Conservation (phyloP, 1,284 basidiomycete genomes). For the Ceratobasidium sp. region DNA sequence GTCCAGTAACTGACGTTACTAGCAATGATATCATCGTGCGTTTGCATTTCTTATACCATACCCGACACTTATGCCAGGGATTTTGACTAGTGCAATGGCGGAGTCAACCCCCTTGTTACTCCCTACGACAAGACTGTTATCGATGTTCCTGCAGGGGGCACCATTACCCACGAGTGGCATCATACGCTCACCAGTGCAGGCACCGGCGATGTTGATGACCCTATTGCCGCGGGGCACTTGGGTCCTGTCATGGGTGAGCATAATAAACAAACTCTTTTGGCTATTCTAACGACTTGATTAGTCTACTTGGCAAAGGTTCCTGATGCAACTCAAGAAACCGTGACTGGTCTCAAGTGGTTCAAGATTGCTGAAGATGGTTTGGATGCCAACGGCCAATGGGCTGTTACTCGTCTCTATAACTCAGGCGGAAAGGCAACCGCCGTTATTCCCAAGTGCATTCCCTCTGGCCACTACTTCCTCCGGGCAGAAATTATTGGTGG, state of each 20-base stretch:
- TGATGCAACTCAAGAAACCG: constrained; percentile 57
- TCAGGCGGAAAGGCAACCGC: constrained; percentile 29
- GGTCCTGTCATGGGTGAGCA: constrained; percentile 31
- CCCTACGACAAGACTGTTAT: constrained; percentile 38
- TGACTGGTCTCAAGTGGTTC: constrained; percentile 57
- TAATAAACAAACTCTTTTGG: background rate
- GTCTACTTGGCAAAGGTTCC: constrained; percentile 58
- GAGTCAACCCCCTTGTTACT: constrained; percentile 39
- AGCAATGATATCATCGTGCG: constrained; percentile 36
- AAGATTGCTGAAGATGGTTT: constrained; percentile 60
- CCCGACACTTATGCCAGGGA: background rate
- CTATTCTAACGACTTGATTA: background rate
- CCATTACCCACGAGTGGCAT: constrained; percentile 38
- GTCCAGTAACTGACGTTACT: constrained; percentile 40
- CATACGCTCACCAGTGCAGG: constrained; percentile 33
- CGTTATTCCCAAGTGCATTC: constrained; percentile 35
- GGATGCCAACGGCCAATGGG: constrained; percentile 27
- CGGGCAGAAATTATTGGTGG: constrained; percentile 33
- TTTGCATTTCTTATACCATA: too few species aligned
- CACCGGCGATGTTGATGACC: constrained; percentile 37
- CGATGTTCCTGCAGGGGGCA: constrained; percentile 40
- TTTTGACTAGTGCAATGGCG: constrained; percentile 40
- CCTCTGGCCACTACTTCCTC: constrained; percentile 34
- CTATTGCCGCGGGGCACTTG: constrained; percentile 35
- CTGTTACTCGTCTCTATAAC: constrained; percentile 14